Evolutionary conservation across 2,329 filamentous ascomycete species (phyloP).

Genomic region (Trichoderma hamatum): DNA sequence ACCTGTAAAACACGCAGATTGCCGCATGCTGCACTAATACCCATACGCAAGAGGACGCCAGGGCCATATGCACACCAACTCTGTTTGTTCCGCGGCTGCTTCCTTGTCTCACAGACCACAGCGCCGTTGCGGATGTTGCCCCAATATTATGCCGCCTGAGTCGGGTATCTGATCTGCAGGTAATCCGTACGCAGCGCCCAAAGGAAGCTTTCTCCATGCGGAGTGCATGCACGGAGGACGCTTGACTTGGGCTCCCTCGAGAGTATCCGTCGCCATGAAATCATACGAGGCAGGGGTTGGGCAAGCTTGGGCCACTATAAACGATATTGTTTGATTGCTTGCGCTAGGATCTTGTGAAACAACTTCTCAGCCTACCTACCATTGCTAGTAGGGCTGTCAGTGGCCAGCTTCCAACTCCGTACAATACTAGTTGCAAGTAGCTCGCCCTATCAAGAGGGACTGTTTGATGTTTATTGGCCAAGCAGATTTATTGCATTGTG

Average conservation of each 20-base stretch:
- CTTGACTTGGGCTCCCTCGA: not conserved
- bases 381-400: conserved; percentile 17
- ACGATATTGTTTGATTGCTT: conserved; percentile 16
- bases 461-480: conserved; percentile 19
- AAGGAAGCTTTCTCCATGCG: conserved; percentile 16
- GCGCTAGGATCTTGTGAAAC: conserved; percentile 15
- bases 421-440: not conserved
- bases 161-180: conserved; percentile 22
- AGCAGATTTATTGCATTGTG: not conserved
- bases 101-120: not conserved
- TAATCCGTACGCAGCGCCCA: not conserved
- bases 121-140: not conserved
- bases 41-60: not conserved
- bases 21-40: not conserved
- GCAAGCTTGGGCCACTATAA: conserved; percentile 15
- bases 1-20: conserved; percentile 1
- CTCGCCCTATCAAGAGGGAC: not conserved
- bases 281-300: conserved; percentile 19
- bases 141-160: conserved; percentile 13
- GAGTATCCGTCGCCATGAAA: conserved; percentile 2
- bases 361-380: conserved; percentile 17
- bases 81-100: not conserved
- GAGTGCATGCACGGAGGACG: not conserved
- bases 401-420: not conserved
- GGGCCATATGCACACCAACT: conserved; percentile 14